phyloP scores from a whole-genome alignment of 371 early-diverging fungal species.

The Apophysomyces variabilis region DNA sequence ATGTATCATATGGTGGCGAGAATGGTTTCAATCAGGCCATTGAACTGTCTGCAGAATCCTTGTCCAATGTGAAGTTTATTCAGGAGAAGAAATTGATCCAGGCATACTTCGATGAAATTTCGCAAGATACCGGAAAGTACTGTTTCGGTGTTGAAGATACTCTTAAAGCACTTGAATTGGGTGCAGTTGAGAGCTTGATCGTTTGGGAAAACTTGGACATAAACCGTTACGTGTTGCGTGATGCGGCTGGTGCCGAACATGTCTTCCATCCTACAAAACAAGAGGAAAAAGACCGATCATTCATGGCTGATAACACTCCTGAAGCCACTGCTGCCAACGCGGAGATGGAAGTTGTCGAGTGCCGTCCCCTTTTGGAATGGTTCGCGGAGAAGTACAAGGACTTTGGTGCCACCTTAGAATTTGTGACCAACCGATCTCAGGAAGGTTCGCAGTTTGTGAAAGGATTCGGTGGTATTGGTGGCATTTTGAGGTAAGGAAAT shows the following conservation, averaged over 20 bases:
- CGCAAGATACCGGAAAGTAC: slow-evolving; percentile 93
- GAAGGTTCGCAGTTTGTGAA: slow-evolving; percentile 98
- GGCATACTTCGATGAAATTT: slow-evolving; percentile 95
- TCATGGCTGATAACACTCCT: slow-evolving; percentile 25
- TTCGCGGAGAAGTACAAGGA: slow-evolving; percentile 95
- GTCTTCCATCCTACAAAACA: slow-evolving; percentile 77
- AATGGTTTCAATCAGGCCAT: slow-evolving; percentile 99
- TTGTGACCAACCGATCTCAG: slow-evolving; percentile 93
- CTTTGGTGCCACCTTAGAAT: slow-evolving; percentile 89
- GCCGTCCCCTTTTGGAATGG: slow-evolving; percentile 90
- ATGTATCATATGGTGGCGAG: slow-evolving; percentile 98
- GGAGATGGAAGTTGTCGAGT: slow-evolving; percentile 79
- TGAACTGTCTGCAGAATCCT: slow-evolving; percentile 86
- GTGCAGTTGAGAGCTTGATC: slow-evolving; percentile 95
- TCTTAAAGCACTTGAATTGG: slow-evolving; percentile 90
- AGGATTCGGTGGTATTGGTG: slow-evolving; percentile 99
- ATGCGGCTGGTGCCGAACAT: slow-evolving; percentile 61
- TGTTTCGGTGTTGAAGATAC: slow-evolving; percentile 96
- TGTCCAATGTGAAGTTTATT: slow-evolving; percentile 94
- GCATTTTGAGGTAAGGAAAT: slow-evolving; percentile 39
- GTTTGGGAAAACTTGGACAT: slow-evolving; percentile 92
- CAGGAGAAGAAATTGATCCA: slow-evolving; percentile 97
- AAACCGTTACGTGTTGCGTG: slow-evolving; percentile 69
- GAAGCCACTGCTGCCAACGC: slow-evolving; percentile 53
- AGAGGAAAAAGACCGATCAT: slow-evolving; percentile 74